Base-by-base conservation (phyloP, 106 monocot genomes). In the Acorus gramineus region DNA sequence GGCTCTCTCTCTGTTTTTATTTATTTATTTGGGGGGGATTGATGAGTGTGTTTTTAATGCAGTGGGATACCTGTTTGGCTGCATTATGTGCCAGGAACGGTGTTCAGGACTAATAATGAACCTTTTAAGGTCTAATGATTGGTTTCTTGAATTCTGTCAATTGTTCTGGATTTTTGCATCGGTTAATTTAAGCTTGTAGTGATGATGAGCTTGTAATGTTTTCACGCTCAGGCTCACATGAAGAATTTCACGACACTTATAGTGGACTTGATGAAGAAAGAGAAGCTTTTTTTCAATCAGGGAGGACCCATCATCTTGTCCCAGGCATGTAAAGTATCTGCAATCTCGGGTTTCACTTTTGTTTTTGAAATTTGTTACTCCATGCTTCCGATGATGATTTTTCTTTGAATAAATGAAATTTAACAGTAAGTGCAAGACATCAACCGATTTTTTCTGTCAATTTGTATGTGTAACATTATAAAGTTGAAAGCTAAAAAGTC, bases 51-150 rank as follows among this genome's bases (percentile, higher is more conserved):
- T 28, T 28, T 28, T 28, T 28, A 47, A n/a, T 83, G 64, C 78
- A 95, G 95, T 11, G 95, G 95, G 44, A 66, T 95, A 5, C 95
- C 95, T 5, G 90, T 86, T 65, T 95, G 95, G 95, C 62, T 95
- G 68, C 95, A 95, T 59, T 95, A 95, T 54, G 82, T 87, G 44
- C 86, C 86, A 0, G 95, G 95, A n/a, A 80, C 80, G 0, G 76
- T 82, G 9, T 95, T 95, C 77, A 78, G 95, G 11, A 80, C 87
- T 0, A 74, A 76, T 66, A 86, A 12, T 9, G 82, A 84, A 57
- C 86, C 84, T 2, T 95, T 90, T 64, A 90, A 87, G 90, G 92
- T 92, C 6, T 58, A n/a, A n/a, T n/a, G 44, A 2, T 64, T 50
- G 13, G 6, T 46, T 44, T 52, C 14, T 51, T 5, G 6, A 5